Base-by-base conservation (phyloP, 176 grass and related monocot genomes). In the Musa itinerans region DNA sequence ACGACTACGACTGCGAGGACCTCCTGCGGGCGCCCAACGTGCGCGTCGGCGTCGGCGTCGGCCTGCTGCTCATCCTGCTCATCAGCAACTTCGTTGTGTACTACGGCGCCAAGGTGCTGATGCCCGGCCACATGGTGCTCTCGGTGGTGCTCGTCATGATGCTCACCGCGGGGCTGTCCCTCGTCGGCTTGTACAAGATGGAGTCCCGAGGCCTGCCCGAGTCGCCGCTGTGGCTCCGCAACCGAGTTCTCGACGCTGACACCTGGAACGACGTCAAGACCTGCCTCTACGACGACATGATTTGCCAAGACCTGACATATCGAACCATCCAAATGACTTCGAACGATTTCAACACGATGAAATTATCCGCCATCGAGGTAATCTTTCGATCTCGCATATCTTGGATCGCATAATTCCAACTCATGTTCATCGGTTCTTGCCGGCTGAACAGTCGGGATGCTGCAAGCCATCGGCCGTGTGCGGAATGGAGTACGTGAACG, bases 81-180 rank as follows among this genome's bases (percentile, higher is more conserved):
- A 48, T 69, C 67, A 69, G 67, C 67, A 69, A 69, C 27, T 15
- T 69, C 7, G 67, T 69, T 14, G 25, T 48, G 26, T 69, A 69
- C 67, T 50, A 69, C 16, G 67, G 67, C 14, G 26, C 26, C 10
- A 27, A 43, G 34, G 26, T 69, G 14, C 67, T 69, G 67, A 50
- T 69, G 9, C 29, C 34, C 8, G 67, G 67, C 26, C 11, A 69
- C 67, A 3, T 43, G 34, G 7, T 69, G 6, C 67, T 69, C 6
- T 48, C 26, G 26, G 48, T 69, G 16, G 29, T 17, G 34, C 67
- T 69, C 5, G 67, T 69, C 26, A 13, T 69, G 67, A 69, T 69
- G 67, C 67, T 69, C 26, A 69, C 67, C 12, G 27, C 17, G 67
- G 67, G 67, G 14, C 67, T 69, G 67, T 50, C 67, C 13, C 29